Evolutionary conservation across 768 basidiomycete species (phyloP), one percentile per base, ranked within the genome.

Genomic region (Lactifluus subvellereus): DNA sequence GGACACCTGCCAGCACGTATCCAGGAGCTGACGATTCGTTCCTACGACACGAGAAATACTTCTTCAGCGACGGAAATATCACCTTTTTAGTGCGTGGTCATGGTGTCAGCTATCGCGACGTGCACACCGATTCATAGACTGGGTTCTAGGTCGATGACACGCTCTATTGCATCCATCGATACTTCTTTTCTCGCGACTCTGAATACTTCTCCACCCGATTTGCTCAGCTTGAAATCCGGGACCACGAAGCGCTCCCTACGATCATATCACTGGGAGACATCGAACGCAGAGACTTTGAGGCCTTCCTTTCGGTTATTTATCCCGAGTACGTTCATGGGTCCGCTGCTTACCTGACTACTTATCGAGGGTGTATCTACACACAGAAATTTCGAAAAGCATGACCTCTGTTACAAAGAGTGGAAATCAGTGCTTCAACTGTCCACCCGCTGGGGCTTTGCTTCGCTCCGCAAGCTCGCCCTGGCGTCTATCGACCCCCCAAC

Each of bases 391-490:
- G 59, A 56, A 16, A 53, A 47, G 27, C 20, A 30, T 8, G 42
- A n/a, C 22, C 58, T 60, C 18, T 64, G 58, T 14, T 68, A 64
- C 18, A 67, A 69, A n/a, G 61, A 68, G 20, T 73, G 74, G 70
- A 61, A 64, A 11, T 69, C 73, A 14, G 68, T 74, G 6, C 66
- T 74, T 32, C 59, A 67, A 43, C 57, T 71, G 42, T 67, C 71
- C 16, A 65, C 70, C 56, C 72, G 13, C 45, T 78, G 40, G 75
- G 72, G 57, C 57, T 73, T 66, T 59, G 71, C 65, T 50, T 66
- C 56, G 56, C 72, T 67, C 69, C 75, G 61, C 69, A 43, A 22
- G 16, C 27, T 60, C 1, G 62, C 62, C 2, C 6, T 60, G 27
- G 37, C 11, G 6, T 27, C 14, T 4, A 52, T 62, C 8, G 22